Evolutionary conservation across 2,329 filamentous ascomycete species (phyloP).

Genomic region (Cladophialophora exuberans): DNA sequence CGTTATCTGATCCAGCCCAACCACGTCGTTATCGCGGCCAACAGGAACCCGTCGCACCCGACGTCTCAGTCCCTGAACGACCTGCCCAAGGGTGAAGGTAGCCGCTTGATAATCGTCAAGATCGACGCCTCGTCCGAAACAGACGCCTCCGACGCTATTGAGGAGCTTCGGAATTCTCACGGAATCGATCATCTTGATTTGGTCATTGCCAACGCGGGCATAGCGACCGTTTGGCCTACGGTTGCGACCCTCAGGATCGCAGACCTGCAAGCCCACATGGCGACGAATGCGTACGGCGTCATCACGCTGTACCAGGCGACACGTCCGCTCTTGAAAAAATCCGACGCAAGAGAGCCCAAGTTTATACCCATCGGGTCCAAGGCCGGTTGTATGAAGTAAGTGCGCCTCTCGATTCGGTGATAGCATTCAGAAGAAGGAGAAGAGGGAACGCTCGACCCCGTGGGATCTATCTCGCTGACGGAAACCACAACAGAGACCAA

Average conservation of each 20-base stretch:
- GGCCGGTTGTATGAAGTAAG: constrained; percentile 3
- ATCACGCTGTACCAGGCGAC: constrained; percentile 52
- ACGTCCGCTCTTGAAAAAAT: constrained; percentile 40
- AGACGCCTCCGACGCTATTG: constrained; percentile 41
- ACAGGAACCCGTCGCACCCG: constrained; percentile 23
- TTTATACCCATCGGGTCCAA: constrained; percentile 17
- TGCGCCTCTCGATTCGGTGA: not conserved
- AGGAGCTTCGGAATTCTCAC: constrained; percentile 36
- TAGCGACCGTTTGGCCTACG: constrained; percentile 32
- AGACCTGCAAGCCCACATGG: constrained; percentile 36
- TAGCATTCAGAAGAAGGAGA: not conserved
- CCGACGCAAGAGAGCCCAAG: not conserved
- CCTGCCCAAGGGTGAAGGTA: constrained; percentile 43
- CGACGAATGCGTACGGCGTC: constrained; percentile 43
- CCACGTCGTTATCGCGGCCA: constrained; percentile 36
- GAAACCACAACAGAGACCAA: not conserved
- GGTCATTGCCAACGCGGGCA: constrained; percentile 58
- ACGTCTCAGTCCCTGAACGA: constrained; percentile 23
- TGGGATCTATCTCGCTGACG: constrained; percentile 1
- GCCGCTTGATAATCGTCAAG: constrained; percentile 47
- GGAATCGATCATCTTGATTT: constrained; percentile 52
- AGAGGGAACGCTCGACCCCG: not conserved
- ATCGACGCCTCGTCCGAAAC: constrained; percentile 44
- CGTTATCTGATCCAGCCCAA: constrained; percentile 41
- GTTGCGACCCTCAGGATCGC: constrained; percentile 25